A percentile compares a stretch with the other conserved stretches of the same genome.
phyloP scores from a whole-genome alignment of 495 filamentous ascomycete species.

The Trichoderma asperelloides region DNA sequence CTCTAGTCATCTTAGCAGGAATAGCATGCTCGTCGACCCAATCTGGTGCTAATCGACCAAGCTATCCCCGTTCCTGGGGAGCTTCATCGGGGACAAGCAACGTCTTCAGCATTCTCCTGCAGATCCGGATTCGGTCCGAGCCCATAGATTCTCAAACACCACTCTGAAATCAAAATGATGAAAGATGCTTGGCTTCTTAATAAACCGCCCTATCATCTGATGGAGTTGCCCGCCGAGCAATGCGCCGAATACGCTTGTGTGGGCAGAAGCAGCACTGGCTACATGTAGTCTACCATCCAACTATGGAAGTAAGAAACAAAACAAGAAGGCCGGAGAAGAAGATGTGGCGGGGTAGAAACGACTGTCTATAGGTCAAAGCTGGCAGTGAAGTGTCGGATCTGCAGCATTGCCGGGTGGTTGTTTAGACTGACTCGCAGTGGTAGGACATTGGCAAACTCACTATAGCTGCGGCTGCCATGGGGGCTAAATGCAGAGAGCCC shows the following conservation, averaged over 20 bases:
- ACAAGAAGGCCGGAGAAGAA: neutral
- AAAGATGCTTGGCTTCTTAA: neutral
- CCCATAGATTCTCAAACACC: neutral
- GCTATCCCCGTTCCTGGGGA: neutral
- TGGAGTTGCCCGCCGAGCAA: neutral
- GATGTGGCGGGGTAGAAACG: too few relatives aligned
- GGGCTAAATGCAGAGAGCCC: neutral
- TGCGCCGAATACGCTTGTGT: neutral
- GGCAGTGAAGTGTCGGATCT: too few relatives aligned
- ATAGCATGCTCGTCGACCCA: neutral
- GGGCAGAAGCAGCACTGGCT: neutral
- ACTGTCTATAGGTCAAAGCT: too few relatives aligned
- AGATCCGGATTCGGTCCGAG: constrained; percentile 7
- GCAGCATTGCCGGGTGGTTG: neutral
- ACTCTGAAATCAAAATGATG: neutral
- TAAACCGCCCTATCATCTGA: neutral
- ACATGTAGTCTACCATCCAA: neutral
- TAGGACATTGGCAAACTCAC: neutral
- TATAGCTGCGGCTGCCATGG: neutral
- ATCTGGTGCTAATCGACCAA: neutral
- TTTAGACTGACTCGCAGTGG: neutral
- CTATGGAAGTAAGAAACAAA: neutral
- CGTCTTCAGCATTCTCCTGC: neutral
- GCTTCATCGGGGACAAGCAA: neutral
- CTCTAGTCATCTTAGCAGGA: neutral